Percentiles rank a stretch among this genome's conserved stretches.
Evolutionary conservation across 352 stramenopile genomes (phyloP).

Genomic region (Pythium phragmitis): DNA sequence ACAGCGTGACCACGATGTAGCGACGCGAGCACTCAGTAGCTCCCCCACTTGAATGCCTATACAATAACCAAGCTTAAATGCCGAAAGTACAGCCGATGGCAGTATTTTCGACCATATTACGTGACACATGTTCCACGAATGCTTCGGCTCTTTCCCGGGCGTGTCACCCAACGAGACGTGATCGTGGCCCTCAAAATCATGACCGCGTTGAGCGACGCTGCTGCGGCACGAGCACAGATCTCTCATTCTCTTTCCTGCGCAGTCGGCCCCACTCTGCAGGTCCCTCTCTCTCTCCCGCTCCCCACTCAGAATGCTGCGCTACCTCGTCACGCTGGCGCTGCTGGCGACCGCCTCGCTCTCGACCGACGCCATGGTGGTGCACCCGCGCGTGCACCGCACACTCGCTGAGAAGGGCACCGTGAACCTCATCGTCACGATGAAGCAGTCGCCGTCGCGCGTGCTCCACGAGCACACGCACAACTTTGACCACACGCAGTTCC

Average conservation of each 20-base stretch:
- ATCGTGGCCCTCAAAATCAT: background rate
- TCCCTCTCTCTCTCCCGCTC: background rate
- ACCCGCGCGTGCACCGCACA: constrained; percentile 27
- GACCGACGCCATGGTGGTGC: background rate
- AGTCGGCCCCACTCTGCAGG: constrained; percentile 5
- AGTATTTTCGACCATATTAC: background rate
- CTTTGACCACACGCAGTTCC: constrained; percentile 3
- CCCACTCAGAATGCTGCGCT: constrained; percentile 4
- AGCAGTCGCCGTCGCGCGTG: constrained; percentile 16
- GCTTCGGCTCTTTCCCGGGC: background rate
- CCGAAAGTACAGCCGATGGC: background rate
- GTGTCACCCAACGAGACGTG: background rate
- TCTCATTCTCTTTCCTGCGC: constrained; percentile 13
- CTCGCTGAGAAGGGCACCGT: constrained; percentile 27
- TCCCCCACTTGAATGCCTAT: constrained; percentile 1
- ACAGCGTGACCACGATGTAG: background rate
- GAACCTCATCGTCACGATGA: constrained; percentile 36
- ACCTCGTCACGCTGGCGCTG: constrained; percentile 15
- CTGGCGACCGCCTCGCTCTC: constrained; percentile 2
- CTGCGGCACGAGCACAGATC: background rate
- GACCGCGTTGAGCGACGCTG: background rate
- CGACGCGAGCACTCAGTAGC: background rate
- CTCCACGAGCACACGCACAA: constrained; percentile 2
- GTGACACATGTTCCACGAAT: background rate
- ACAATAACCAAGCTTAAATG: background rate